phyloP scores from a whole-genome alignment of 2,329 filamentous ascomycete species.

The Talaromyces marneffei region DNA sequence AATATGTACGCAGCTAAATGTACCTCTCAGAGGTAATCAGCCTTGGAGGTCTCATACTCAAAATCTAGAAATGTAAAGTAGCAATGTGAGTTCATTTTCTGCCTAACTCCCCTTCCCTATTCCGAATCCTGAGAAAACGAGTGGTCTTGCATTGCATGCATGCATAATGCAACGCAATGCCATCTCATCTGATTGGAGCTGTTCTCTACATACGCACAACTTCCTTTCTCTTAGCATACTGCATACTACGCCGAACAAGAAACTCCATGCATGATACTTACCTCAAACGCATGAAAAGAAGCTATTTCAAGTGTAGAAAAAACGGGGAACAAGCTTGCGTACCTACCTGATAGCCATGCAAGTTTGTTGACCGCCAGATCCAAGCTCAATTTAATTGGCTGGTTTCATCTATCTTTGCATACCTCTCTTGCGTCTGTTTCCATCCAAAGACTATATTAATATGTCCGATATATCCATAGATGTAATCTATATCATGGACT shows the following conservation, averaged over 20 bases:
- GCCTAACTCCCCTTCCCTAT: neutral
- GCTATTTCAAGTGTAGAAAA: neutral
- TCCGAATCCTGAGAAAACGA: neutral
- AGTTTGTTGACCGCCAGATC: neutral
- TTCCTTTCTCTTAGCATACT: neutral
- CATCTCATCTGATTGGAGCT: neutral
- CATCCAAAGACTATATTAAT: neutral
- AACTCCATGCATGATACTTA: neutral
- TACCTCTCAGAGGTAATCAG: too few relatives aligned
- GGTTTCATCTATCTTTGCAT: neutral
- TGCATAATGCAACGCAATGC: neutral
- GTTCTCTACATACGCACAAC: neutral
- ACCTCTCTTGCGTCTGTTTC: neutral
- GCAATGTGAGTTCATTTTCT: neutral
- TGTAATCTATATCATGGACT: neutral
- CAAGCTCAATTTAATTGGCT: neutral
- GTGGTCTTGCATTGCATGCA: neutral
- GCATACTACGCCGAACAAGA: neutral
- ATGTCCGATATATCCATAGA: neutral
- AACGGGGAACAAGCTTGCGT: neutral
- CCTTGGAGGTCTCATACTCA: too few relatives aligned
- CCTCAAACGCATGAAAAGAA: neutral
- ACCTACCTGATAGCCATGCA: neutral
- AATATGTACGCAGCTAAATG: too few relatives aligned
- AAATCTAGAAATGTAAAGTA: too few relatives aligned